Percentiles rank a stretch among this genome's conserved stretches.
Evolutionary conservation across 495 filamentous ascomycete species (phyloP).

Genomic region (Penicillium ucsense): DNA sequence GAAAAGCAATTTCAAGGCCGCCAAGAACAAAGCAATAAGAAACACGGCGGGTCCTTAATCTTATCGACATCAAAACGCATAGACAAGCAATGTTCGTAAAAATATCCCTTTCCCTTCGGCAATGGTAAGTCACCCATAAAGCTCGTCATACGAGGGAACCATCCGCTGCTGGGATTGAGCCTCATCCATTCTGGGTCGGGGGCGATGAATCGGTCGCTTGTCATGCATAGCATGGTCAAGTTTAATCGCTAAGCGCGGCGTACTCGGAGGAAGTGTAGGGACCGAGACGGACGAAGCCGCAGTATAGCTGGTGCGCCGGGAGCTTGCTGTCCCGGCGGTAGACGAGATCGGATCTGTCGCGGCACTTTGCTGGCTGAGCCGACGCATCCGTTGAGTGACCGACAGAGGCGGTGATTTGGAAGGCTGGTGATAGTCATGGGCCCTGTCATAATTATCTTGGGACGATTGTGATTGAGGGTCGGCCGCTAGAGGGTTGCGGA

Average conservation of each 20-base stretch:
- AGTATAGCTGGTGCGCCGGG: constrained; percentile 30
- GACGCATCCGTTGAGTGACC: constrained; percentile 38
- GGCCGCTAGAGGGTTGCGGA: neutral
- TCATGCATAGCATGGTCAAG: constrained; percentile 13
- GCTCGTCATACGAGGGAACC: constrained; percentile 38
- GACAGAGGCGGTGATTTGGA: constrained; percentile 34
- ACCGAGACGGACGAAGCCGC: constrained; percentile 22
- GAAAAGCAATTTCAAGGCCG: neutral
- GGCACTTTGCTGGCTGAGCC: constrained; percentile 26
- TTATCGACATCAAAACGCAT: no score
- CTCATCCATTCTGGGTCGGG: constrained; percentile 15
- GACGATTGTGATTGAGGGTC: neutral
- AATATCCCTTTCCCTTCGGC: neutral
- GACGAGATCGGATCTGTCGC: constrained; percentile 19
- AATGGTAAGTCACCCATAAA: constrained; percentile 25
- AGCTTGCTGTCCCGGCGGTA: constrained; percentile 22
- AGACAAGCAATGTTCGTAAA: no score
- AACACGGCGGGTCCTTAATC: neutral
- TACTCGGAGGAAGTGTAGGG: constrained; percentile 21
- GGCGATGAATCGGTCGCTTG: constrained; percentile 14
- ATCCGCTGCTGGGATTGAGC: constrained; percentile 18
- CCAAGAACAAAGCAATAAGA: constrained; percentile 4
- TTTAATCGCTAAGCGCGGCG: constrained; percentile 16
- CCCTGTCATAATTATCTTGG: constrained; percentile 7
- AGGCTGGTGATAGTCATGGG: constrained; percentile 12